Conservation (phyloP, 2,329 filamentous ascomycete species). For the Phaeoacremonium minimum region DNA sequence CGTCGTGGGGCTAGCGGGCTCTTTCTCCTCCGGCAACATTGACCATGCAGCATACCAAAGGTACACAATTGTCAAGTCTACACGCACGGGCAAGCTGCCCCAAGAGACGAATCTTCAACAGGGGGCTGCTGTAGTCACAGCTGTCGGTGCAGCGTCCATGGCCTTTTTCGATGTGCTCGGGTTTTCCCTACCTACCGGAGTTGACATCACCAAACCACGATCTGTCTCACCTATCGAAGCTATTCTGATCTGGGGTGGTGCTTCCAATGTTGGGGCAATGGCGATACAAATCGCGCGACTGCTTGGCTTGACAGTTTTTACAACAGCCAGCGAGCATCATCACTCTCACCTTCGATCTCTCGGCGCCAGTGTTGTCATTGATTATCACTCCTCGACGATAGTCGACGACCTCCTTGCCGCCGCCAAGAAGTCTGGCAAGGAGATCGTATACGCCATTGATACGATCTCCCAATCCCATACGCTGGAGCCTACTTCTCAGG, state of each 20-base stretch:
- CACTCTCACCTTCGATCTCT: constrained; percentile 8
- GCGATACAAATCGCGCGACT: constrained; percentile 11
- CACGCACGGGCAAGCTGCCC: not conserved
- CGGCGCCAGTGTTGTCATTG: constrained; percentile 10
- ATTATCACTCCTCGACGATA: constrained; percentile 6
- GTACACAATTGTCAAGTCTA: constrained; percentile 1
- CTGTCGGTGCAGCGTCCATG: constrained; percentile 1
- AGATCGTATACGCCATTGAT: constrained; percentile 2
- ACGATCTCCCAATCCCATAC: not conserved
- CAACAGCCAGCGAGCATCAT: constrained; percentile 11
- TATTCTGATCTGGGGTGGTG: constrained; percentile 10
- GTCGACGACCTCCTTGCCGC: constrained; percentile 1
- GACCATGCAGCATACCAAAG: constrained; percentile 12
- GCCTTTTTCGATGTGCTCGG: constrained; percentile 2
- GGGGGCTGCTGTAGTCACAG: constrained; percentile 2
- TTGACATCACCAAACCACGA: not conserved
- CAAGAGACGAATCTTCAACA: not conserved
- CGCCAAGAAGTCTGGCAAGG: not conserved
- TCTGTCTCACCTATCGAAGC: not conserved
- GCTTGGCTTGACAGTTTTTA: constrained; percentile 10
- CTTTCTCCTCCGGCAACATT: not conserved
- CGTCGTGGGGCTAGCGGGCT: not conserved
- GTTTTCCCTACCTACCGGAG: not conserved
- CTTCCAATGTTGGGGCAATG: constrained; percentile 9
- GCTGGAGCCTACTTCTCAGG: not conserved